Base-by-base conservation (phyloP, 2,329 filamentous ascomycete genomes). In the Monosporascus cannonballus region DNA sequence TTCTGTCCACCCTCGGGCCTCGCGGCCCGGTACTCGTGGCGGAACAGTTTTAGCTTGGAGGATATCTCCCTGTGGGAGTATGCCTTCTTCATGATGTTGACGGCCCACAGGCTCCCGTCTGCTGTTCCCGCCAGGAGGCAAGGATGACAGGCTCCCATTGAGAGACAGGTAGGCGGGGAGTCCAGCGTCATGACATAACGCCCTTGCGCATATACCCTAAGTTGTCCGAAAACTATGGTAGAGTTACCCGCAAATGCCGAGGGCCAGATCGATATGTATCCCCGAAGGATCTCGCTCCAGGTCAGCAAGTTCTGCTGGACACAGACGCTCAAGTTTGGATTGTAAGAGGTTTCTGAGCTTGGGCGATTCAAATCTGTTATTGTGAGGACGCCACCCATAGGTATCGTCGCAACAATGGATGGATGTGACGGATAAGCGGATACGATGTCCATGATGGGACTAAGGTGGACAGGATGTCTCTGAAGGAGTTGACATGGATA, bases 381-480 rank as follows among this genome's bases (percentile, higher is more conserved):
- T 22, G 76, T 78, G 22, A 75, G 68, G 22, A 76, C 72, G 50
- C 81, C 81, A 20, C 78, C 79, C 15, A 83, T 70, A 0, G 81
- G 80, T 4, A 74, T 71, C 1, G 80, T 80, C 6, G 77, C 75
- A n/a, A 84, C 69, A 8, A 82, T 62, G 56, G 78, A 79, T 0
- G 81, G 80, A 52, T 78, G 69, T 1, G 80, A 79, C 4, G 81
- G 81, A 56, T 80, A 83, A 20, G 74, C 79, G 0, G 79, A 78
- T 53, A 73, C 73, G 34, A 84, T 72, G 58, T 83, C 78, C 54
- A 83, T 71, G 4, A 84, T 70, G 50, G 73, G 68, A 48, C 74
- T 80, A 54, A 76, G 74, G 59, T 84, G 80, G n/a, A 78, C 69
- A 4, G 76, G 71, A 48, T 79, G 74, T 2, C 80, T 75, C 42